Conservation (phyloP, 768 basidiomycete species). For the Tulasnella sp. region DNA sequence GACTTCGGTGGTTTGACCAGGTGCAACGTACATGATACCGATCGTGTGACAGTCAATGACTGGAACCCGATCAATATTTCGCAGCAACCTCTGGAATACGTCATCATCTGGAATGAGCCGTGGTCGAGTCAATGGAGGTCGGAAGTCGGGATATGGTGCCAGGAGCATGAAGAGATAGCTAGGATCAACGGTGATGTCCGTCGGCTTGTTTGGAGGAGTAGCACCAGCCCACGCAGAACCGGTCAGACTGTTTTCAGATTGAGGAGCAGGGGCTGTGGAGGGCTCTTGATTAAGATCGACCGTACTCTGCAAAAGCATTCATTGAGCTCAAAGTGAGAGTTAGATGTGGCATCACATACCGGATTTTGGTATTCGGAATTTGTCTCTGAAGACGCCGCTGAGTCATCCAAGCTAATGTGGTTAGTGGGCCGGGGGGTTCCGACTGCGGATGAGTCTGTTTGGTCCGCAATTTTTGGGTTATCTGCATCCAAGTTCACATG, state of each 20-base stretch:
- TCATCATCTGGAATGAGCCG: constrained; percentile 37
- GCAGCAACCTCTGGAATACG: constrained; percentile 44
- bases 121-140: constrained; percentile 32
- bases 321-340: not conserved
- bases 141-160: constrained; percentile 51
- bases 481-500: constrained; percentile 24
- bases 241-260: constrained; percentile 35
- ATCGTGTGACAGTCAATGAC: constrained; percentile 97
- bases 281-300: not conserved
- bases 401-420: too few species aligned
- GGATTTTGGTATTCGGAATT: too few species aligned
- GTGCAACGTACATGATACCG: constrained; percentile 89
- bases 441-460: constrained; percentile 17
- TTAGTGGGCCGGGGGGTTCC: too few species aligned
- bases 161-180: constrained; percentile 76
- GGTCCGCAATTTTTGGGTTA: constrained; percentile 19
- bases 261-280: not conserved
- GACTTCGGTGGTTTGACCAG: constrained; percentile 69
- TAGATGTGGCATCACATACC: too few species aligned
- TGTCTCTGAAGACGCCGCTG: too few species aligned
- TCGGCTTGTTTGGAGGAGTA: constrained; percentile 78
- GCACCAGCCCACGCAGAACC: constrained; percentile 82
- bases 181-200: constrained; percentile 74
- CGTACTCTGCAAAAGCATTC: constrained; percentile 1
- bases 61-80: constrained; percentile 65